These are phyloP conservation scores for Boletus edulis DNA, from an alignment of 768 basidiomycete genomes.

Conservation along the genomic window DNA sequence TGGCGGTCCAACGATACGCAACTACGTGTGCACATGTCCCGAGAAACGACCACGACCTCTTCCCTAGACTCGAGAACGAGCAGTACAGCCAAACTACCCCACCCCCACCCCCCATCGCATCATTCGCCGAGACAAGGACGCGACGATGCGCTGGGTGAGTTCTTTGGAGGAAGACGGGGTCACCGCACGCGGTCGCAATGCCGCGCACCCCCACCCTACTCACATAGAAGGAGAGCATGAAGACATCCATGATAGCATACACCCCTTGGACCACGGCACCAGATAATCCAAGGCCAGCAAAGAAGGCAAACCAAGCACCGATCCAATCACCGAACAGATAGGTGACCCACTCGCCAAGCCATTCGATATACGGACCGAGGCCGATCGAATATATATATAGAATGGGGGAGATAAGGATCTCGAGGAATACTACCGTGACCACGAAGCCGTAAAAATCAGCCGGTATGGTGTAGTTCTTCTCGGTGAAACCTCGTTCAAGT, in stretches of 20 bases:
- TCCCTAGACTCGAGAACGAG: conserved; percentile 12
- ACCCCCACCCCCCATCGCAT: conserved; percentile 29
- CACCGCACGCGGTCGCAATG: conserved; percentile 24
- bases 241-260: too few species aligned
- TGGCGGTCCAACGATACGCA: conserved; percentile 8
- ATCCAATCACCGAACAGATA: neutral
- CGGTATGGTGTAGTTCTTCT: neutral
- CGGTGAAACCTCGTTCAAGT: conserved; percentile 2
- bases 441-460: neutral
- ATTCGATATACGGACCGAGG: neutral
- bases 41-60: conserved; percentile 16
- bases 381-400: neutral
- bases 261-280: neutral
- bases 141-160: conserved; percentile 32
- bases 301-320: neutral
- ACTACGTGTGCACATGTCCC: conserved; percentile 21
- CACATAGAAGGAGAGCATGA: neutral
- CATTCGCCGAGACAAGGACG: conserved; percentile 25
- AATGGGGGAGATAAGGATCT: neutral
- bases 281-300: neutral
- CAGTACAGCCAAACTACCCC: conserved; percentile 20
- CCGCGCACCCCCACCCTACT: conserved; percentile 42
- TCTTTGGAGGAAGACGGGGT: conserved; percentile 27
- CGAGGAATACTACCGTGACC: neutral
- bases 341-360: neutral